Percentiles rank a stretch among this genome's conserved stretches.
phyloP scores from a whole-genome alignment of 805 yeast genomes.

The Sugiyamaella valdiviana region DNA sequence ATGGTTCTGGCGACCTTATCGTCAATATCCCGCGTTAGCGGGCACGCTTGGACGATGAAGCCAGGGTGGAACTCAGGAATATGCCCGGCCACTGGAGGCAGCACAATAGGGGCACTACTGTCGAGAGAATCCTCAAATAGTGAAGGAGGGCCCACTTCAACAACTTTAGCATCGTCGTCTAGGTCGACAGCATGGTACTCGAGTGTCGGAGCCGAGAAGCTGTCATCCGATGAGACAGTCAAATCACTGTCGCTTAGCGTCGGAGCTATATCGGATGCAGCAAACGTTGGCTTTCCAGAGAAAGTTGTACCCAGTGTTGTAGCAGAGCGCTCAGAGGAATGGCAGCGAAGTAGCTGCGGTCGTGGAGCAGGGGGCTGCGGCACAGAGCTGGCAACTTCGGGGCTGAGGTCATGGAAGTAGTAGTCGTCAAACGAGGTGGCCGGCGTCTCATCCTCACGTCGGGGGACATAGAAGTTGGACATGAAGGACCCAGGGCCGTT shows the following conservation, averaged over 20 bases:
- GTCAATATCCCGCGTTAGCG: conserved; percentile 19
- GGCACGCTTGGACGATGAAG: conserved; percentile 22
- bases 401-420: conserved; percentile 2
- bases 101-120: conserved; percentile 7
- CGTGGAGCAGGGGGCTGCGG: not conserved
- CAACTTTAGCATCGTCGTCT: not conserved
- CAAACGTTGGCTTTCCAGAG: not conserved
- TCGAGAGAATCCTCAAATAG: not conserved
- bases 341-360: not conserved
- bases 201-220: not conserved
- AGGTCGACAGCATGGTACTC: not conserved
- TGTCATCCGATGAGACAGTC: not conserved
- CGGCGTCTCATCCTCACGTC: not conserved
- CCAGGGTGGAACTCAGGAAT: conserved; percentile 25
- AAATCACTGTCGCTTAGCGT: not conserved
- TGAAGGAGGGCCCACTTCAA: conserved; percentile 6
- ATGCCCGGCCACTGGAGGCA: conserved; percentile 24
- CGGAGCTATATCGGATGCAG: not conserved
- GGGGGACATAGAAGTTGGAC: not conserved
- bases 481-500: not conserved
- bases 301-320: not conserved
- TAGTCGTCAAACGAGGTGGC: conserved; percentile 6
- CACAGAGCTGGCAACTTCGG: not conserved
- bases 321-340: conserved; percentile 3
- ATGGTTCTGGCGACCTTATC: conserved; percentile 20